These are phyloP conservation scores for Gossypium longicalyx DNA, from an alignment of 345 rosid species.

Conservation along the genomic window DNA sequence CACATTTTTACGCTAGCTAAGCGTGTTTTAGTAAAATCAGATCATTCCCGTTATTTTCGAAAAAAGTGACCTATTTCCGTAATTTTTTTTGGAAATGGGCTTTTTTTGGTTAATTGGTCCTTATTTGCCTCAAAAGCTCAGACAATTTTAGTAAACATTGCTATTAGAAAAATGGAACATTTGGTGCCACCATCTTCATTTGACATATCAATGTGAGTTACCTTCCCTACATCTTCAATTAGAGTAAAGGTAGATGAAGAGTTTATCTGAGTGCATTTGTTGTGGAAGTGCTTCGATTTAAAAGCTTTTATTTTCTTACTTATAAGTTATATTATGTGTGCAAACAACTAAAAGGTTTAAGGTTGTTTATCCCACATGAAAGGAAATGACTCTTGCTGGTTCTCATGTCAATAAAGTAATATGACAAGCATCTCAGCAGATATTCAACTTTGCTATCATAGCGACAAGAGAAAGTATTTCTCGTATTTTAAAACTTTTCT, in stretches of 20 bases:
- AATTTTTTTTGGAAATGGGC: too few relatives aligned
- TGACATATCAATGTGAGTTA: constrained; percentile 51
- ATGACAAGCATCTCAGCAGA: too few relatives aligned
- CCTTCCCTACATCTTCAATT: constrained; percentile 56
- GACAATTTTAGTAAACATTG: constrained; percentile 58
- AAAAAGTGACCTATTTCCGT: fast-evolving
- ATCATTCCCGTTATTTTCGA: too few relatives aligned
- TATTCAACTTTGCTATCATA: constrained; percentile 41
- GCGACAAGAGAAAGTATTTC: constrained; percentile 63
- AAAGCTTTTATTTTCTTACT: constrained; percentile 8
- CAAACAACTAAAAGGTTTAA: constrained; percentile 32
- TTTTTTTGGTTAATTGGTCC: too few relatives aligned
- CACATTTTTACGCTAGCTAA: too few relatives aligned
- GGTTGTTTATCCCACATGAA: too few relatives aligned
- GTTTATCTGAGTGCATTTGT: constrained; percentile 6
- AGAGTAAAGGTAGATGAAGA: constrained; percentile 49
- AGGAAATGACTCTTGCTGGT: too few relatives aligned
- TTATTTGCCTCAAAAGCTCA: constrained; percentile 43
- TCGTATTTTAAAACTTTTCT: neutral
- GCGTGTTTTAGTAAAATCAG: too few relatives aligned
- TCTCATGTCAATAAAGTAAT: too few relatives aligned
- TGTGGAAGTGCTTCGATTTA: neutral
- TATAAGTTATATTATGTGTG: constrained; percentile 11
- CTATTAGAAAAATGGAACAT: constrained; percentile 64
- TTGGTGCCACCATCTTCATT: constrained; percentile 56